Percentiles rank a stretch among this genome's conserved stretches.
Evolutionary conservation across 495 filamentous ascomycete genomes (phyloP).

Genomic region (Xylaria grammica): DNA sequence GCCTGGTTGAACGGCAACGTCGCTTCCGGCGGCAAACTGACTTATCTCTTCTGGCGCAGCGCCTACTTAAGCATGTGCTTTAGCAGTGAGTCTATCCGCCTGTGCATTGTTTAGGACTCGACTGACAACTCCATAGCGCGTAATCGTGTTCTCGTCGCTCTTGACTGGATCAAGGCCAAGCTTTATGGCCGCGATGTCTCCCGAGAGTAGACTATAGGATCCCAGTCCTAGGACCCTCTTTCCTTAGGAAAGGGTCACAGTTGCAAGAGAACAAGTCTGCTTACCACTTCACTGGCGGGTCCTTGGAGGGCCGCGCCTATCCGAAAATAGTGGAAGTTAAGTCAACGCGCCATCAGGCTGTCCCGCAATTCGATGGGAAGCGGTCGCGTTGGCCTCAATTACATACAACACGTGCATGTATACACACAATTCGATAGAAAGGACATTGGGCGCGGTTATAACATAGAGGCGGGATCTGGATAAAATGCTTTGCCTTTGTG

Average conservation of each 20-base stretch:
- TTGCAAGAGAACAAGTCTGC: constrained; percentile 4
- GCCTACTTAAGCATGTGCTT: constrained; percentile 99
- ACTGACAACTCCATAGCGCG: constrained; percentile 59
- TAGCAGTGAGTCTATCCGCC: constrained; percentile 72
- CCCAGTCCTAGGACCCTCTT: background rate
- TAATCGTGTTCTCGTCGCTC: constrained; percentile 87
- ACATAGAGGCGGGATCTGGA: constrained; percentile 1
- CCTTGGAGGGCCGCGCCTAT: background rate
- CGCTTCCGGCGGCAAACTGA: constrained; percentile 79
- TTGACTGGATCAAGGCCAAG: constrained; percentile 97
- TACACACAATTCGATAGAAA: background rate
- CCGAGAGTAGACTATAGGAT: constrained; percentile 68
- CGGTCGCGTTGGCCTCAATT: background rate
- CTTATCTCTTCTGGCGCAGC: constrained; percentile 93
- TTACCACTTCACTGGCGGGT: background rate
- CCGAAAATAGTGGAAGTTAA: background rate
- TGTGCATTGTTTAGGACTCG: constrained; percentile 12
- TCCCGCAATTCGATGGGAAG: background rate
- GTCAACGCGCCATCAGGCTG: background rate
- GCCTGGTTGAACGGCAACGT: constrained; percentile 97
- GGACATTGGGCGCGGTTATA: background rate
- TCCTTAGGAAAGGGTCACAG: background rate
- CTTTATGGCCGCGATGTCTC: constrained; percentile 95
- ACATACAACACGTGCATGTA: background rate
- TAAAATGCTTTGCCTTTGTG: background rate